Conservation (phyloP, 192 early-diverging fungal species). For the Umbelopsis sp. region DNA sequence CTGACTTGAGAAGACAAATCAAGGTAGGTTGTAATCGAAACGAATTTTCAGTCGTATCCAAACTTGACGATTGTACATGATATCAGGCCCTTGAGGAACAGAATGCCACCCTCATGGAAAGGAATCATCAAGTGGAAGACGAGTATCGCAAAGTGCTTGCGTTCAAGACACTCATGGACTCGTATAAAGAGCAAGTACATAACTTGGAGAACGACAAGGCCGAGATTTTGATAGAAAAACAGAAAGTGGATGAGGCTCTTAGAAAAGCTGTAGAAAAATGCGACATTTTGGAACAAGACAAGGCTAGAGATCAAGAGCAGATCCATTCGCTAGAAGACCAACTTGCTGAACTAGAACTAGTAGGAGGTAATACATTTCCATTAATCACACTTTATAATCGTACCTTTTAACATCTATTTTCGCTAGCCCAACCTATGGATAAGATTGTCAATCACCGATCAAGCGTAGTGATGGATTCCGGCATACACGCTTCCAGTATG, state of each 20-base stretch:
- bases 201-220: constrained; percentile 74
- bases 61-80: not conserved
- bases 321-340: constrained; percentile 80
- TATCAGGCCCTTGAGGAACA: constrained; percentile 69
- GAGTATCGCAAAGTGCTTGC: constrained; percentile 81
- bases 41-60: not conserved
- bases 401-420: constrained; percentile 13
- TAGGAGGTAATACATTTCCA: constrained; percentile 34
- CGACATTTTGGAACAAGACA: constrained; percentile 64
- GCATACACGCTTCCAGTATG: constrained; percentile 20
- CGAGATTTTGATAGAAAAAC: constrained; percentile 66
- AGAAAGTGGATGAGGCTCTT: constrained; percentile 72
- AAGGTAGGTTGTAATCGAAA: constrained; percentile 40
- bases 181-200: constrained; percentile 81
- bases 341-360: constrained; percentile 80
- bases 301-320: constrained; percentile 69
- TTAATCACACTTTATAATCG: not conserved
- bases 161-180: constrained; percentile 84
- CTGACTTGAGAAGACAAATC: constrained; percentile 77
- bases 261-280: constrained; percentile 59
- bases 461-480: constrained; percentile 22
- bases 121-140: constrained; percentile 80
- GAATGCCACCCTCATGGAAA: constrained; percentile 68
- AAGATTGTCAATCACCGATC: constrained; percentile 1
- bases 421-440: not conserved